phyloP scores from a whole-genome alignment of 345 rosid species.

The Combretum micranthum region DNA sequence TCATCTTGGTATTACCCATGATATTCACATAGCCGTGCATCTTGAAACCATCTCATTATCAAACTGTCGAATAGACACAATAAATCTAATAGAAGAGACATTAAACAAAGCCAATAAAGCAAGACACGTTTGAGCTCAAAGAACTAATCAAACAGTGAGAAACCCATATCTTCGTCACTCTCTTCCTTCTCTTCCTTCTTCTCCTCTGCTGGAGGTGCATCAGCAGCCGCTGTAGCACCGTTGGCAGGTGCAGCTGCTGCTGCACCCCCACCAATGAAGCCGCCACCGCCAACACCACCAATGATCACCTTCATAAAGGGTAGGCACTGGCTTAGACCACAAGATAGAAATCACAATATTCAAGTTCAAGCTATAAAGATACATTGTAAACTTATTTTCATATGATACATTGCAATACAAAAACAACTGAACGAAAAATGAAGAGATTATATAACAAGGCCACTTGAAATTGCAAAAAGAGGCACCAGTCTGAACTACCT shows the following conservation, averaged over 20 bases:
- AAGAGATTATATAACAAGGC: no score
- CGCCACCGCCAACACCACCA: constrained; percentile 46
- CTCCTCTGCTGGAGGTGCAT: constrained; percentile 45
- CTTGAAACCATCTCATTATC: no score
- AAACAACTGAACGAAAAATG: no score
- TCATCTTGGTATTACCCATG: no score
- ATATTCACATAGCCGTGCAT: no score
- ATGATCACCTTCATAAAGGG: constrained; percentile 31
- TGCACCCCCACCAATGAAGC: constrained; percentile 39
- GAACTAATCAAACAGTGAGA: constrained; percentile 54
- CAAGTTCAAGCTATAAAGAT: no score
- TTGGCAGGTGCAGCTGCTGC: constrained; percentile 33
- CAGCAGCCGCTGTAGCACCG: constrained; percentile 38
- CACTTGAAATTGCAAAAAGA: no score
- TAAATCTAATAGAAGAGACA: no score
- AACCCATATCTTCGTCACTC: constrained; percentile 63
- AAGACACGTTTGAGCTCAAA: not conserved
- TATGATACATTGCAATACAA: no score
- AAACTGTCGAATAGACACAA: no score
- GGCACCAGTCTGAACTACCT: no score
- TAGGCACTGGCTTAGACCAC: not conserved
- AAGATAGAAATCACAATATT: not conserved
- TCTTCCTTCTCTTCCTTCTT: constrained; percentile 62
- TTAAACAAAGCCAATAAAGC: no score
- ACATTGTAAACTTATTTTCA: not conserved